A percentile compares a stretch with the other conserved stretches of the same genome.
Evolutionary conservation across 441 rosid species (phyloP).

Genomic region (Pelargonium citronellum): DNA sequence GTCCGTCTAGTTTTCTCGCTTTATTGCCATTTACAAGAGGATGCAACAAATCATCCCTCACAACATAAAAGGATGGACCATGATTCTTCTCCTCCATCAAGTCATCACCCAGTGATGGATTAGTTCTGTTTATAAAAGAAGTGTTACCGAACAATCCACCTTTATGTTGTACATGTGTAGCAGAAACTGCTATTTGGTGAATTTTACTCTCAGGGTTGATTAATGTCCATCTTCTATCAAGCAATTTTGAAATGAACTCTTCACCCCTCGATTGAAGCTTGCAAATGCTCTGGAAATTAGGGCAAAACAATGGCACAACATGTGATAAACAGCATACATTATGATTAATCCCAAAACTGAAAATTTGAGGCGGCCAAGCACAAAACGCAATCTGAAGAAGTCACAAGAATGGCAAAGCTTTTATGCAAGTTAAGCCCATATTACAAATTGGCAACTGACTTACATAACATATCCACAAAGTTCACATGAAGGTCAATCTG

Average conservation of each 20-base stretch:
- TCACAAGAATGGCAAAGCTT: background rate
- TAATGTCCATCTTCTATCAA: constrained; percentile 64
- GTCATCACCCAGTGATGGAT: constrained; percentile 39
- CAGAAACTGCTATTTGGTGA: constrained; percentile 43
- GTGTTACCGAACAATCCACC: constrained; percentile 22
- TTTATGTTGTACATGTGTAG: constrained; percentile 18
- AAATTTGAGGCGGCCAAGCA: background rate
- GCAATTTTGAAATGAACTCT: constrained; percentile 40
- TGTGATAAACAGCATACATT: background rate
- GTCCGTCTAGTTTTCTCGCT: constrained; percentile 80
- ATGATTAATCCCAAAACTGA: background rate
- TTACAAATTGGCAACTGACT: background rate
- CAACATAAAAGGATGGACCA: constrained; percentile 50
- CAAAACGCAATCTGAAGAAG: background rate
- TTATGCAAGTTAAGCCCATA: background rate
- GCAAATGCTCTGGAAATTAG: constrained; percentile 30
- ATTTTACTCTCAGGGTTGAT: constrained; percentile 45
- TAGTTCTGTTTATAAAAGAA: constrained; percentile 36
- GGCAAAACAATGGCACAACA: background rate
- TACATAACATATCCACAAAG: background rate
- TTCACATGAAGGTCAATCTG: background rate
- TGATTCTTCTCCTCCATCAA: constrained; percentile 22
- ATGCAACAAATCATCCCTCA: constrained; percentile 87
- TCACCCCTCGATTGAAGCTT: constrained; percentile 26
- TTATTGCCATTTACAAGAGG: constrained; percentile 90